A percentile compares a stretch with the other conserved stretches of the same genome.
Evolutionary conservation across 306 rosid species (phyloP).

Genomic region (Cucumis cinereus): DNA sequence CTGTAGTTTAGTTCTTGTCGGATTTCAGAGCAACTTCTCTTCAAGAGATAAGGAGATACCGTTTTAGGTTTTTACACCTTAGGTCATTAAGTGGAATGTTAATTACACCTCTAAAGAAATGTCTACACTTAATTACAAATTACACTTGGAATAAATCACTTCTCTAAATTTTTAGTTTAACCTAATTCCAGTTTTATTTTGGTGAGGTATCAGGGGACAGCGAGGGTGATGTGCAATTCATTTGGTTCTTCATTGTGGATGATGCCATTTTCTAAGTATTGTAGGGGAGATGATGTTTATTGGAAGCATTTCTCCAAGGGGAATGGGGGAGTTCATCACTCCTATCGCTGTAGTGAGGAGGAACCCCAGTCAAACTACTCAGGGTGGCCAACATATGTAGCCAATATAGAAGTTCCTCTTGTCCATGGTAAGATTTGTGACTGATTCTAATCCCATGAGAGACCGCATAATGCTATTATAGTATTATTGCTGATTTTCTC

Average conservation of each 20-base stretch:
- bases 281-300: constrained; percentile 55
- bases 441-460: constrained; percentile 7
- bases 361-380: constrained; percentile 49
- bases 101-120: background rate
- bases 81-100: background rate
- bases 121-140: background rate
- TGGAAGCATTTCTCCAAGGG: constrained; percentile 53
- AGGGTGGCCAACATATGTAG: constrained; percentile 89
- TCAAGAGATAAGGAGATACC: background rate
- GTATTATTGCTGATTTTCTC: constrained; percentile 14
- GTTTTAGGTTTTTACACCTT: background rate
- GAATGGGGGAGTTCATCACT: constrained; percentile 19
- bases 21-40: background rate
- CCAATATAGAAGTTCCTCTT: constrained; percentile 86
- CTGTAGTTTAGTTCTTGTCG: background rate
- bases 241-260: constrained; percentile 90
- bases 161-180: constrained; percentile 4
- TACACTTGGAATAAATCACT: background rate
- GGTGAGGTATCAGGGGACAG: constrained; percentile 82
- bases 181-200: constrained; percentile 8
- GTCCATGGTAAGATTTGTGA: constrained; percentile 36
- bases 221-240: constrained; percentile 83
- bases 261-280: constrained; percentile 91
- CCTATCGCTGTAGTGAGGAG: constrained; percentile 64
- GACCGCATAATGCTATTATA: constrained; percentile 9